Base-by-base conservation (phyloP, 257 asterid species). In the Eustoma russellianum region DNA sequence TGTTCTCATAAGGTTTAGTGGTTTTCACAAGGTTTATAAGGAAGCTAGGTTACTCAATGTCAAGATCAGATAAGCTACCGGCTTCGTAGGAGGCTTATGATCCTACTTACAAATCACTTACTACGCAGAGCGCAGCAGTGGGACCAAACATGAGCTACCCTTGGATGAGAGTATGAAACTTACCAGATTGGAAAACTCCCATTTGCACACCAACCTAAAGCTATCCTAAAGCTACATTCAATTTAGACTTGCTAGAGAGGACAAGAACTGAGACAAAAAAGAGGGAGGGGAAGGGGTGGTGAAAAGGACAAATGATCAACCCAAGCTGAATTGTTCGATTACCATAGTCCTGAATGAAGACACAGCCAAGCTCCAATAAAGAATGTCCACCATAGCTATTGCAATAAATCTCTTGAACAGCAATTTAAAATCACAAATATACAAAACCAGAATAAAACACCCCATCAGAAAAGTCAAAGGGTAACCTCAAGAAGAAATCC, bases 401-500 rank as follows among this genome's bases (percentile, higher is more conserved):
- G 50, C 8, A 46, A 46, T 7, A 24, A 45, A 24, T 46, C 16
- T 46, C 18, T 35, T 9, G 7, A 2, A 3, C 17, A 24, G 30
- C 30, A 24, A 24, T 33, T 7, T 15, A 52, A 3, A 35, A 34
- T 14, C 15, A 18, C 6, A 18, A 43, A 40, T 1, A 61, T 11
- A 11, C n/a, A 3, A 16, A 5, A 5, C 19, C 47, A 35, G 2
- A 5, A 44, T 14, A 38, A 13, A 60, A 49, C 46, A 68, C 18
- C 60, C 64, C 48, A 51, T 28, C 5, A 5, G 5, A 15, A 41
- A 51, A 56, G 3, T 52, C 52, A 61, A 66, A 45, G 41, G 60
- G 43, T 28, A 33, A 52, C 5, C 62, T 65, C 61, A 51, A 41
- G 57, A 48, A 47, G 14, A 56, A 57, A 50, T 35, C 19, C 44